These are phyloP conservation scores for Xanthoparmelia taractica DNA, from an alignment of 495 filamentous ascomycete genomes.

Conservation along the genomic window DNA sequence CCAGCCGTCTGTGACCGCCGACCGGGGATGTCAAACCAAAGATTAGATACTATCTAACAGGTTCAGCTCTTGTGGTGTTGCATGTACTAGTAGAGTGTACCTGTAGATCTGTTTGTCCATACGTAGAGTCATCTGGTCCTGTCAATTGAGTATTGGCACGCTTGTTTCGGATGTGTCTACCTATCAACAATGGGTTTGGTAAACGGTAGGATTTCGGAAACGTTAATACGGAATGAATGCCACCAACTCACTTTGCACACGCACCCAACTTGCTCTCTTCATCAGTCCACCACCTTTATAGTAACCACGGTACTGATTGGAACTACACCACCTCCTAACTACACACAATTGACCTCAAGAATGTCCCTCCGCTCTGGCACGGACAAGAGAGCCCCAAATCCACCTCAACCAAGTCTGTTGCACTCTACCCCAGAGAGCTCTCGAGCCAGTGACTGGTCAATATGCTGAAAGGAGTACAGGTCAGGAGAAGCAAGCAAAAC, in stretches of 20 bases:
- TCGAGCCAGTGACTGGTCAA: background rate
- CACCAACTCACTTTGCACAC: background rate
- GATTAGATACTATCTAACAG: too few relatives aligned
- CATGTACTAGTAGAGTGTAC: too few relatives aligned
- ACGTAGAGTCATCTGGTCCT: too few relatives aligned
- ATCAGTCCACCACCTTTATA: background rate
- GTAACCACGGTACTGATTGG: background rate
- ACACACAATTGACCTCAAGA: background rate
- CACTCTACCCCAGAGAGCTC: slow-evolving; percentile 1
- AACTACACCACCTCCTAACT: background rate
- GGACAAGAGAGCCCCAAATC: slow-evolving; percentile 14
- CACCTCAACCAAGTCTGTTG: slow-evolving; percentile 25
- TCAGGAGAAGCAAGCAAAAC: slow-evolving; percentile 77
- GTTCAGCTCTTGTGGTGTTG: too few relatives aligned
- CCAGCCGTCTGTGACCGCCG: background rate
- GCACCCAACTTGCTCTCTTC: background rate
- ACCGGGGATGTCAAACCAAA: too few relatives aligned
- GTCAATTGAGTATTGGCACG: too few relatives aligned
- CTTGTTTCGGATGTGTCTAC: too few relatives aligned
- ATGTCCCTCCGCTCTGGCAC: slow-evolving; percentile 25
- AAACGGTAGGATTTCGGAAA: too few relatives aligned
- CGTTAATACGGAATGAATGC: too few relatives aligned
- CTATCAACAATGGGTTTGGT: too few relatives aligned
- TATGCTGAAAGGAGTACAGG: slow-evolving; percentile 34
- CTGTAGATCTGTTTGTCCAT: too few relatives aligned